Percentiles rank a stretch among this genome's conserved stretches.
Conservation (phyloP, 2,329 filamentous ascomycete genomes). For the Colletotrichum sp. region DNA sequence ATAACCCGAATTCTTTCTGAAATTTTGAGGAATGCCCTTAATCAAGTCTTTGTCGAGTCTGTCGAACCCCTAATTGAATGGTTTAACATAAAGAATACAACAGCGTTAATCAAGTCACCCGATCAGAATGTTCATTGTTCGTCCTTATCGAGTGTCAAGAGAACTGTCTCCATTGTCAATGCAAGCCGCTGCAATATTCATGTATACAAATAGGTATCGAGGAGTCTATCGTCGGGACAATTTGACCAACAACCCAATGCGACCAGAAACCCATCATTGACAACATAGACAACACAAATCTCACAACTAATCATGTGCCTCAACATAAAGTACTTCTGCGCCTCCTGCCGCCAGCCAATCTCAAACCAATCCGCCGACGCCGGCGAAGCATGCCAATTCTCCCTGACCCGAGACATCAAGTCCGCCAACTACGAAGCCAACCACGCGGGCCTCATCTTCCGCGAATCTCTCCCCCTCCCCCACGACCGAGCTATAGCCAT, state of each 20-base stretch:
- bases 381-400: not conserved
- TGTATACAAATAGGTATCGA: not conserved
- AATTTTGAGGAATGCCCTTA: not conserved
- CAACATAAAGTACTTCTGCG: not conserved
- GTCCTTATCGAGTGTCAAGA: not conserved
- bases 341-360: not conserved
- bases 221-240: not conserved
- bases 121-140: not conserved
- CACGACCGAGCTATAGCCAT: not conserved
- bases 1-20: not conserved
- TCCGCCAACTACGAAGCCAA: not conserved
- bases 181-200: not conserved
- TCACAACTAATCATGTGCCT: not conserved
- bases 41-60: not conserved
- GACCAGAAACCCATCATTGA: not conserved
- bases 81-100: not conserved
- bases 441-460: not conserved
- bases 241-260: not conserved
- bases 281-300: not conserved
- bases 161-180: not conserved
- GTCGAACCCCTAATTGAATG: not conserved
- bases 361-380: not conserved
- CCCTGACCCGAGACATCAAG: not conserved
- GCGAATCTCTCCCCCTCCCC: not conserved
- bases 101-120: not conserved